These are phyloP conservation scores for Lepiota brunneoincarnata DNA, from an alignment of 768 basidiomycete species.

Conservation along the genomic window DNA sequence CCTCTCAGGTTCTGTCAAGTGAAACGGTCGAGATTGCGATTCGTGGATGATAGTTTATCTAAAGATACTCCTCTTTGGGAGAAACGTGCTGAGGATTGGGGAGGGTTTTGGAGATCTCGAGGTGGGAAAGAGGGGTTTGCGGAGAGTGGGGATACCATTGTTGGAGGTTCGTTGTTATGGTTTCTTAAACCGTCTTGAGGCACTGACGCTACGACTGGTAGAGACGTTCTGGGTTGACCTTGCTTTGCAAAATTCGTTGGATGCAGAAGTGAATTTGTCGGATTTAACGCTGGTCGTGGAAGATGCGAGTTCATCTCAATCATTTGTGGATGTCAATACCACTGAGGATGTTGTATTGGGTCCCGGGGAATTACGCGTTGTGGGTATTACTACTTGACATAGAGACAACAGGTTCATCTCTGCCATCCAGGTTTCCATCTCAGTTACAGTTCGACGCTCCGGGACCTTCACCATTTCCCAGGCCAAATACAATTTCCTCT, in stretches of 20 bases:
- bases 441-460: conserved; percentile 51
- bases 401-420: not conserved
- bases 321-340: conserved; percentile 54
- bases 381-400: conserved; percentile 28
- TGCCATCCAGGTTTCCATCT: conserved; percentile 49
- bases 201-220: conserved; percentile 23
- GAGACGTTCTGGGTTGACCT: conserved; percentile 81
- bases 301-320: conserved; percentile 30
- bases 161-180: conserved; percentile 48
- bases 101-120: conserved; percentile 48
- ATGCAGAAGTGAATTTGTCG: conserved; percentile 67
- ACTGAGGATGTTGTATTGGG: conserved; percentile 61
- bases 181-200: not conserved
- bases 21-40: conserved; percentile 53
- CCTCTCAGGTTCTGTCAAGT: conserved; percentile 67
- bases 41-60: conserved; percentile 46
- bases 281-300: conserved; percentile 56
- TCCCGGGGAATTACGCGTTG: conserved; percentile 63
- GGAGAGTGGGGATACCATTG: conserved; percentile 54
- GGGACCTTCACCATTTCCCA: conserved; percentile 55
- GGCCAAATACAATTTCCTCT: conserved; percentile 68
- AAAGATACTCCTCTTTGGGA: conserved; percentile 56
- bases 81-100: conserved; percentile 65
- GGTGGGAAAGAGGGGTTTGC: conserved; percentile 56
- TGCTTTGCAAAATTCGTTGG: conserved; percentile 65